Conservation (phyloP, 345 rosid species). For the Erysimum cheiranthoides region DNA sequence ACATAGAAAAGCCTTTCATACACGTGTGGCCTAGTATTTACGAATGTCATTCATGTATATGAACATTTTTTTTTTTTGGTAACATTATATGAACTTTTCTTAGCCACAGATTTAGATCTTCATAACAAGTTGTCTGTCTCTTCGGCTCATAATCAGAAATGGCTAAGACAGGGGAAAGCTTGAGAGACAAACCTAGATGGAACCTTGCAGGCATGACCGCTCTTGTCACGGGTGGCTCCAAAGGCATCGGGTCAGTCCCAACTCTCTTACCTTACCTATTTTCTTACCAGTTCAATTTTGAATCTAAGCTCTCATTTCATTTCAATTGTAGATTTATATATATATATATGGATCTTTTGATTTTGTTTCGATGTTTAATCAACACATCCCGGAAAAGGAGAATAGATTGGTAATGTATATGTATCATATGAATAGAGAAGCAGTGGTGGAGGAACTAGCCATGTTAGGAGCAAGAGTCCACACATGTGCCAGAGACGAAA, state of each 20-base stretch:
- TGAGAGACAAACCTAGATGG: conserved; percentile 33
- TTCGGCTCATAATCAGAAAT: not conserved
- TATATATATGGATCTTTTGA: not conserved
- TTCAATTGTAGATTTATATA: not conserved
- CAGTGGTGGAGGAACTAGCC: conserved; percentile 47
- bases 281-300: not conserved
- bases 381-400: not conserved
- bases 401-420: not conserved
- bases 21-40: not conserved
- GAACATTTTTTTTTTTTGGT: no score
- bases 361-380: not conserved
- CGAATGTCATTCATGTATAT: not conserved
- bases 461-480: conserved; percentile 40
- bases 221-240: conserved; percentile 42
- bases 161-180: conserved; percentile 2
- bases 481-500: conserved; percentile 40
- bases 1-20: not conserved
- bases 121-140: not conserved
- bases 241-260: conserved; percentile 33
- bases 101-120: not conserved
- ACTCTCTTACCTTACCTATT: not conserved
- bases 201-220: conserved; percentile 37
- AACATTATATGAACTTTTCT: not conserved
- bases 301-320: conserved; percentile 8
- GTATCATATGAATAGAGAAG: conserved; percentile 13